Evolutionary conservation across 129 eudicot genomes (phyloP).

Genomic region (Arctium lappa): DNA sequence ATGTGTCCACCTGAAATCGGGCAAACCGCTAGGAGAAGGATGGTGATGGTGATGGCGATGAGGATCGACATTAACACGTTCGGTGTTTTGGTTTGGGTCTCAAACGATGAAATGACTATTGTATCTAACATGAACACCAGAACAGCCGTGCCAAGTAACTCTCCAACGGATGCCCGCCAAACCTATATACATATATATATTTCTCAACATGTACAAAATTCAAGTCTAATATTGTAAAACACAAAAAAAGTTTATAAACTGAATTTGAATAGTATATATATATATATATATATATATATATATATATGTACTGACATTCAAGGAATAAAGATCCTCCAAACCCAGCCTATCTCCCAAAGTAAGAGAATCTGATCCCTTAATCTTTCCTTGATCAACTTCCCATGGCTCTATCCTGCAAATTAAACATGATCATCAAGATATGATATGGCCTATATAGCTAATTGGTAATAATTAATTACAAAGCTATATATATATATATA

Average conservation of each 20-base stretch:
- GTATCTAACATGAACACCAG: slow-evolving; percentile 73
- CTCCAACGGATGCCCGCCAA: slow-evolving; percentile 79
- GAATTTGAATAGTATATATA: background rate
- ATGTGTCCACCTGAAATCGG: slow-evolving; percentile 85
- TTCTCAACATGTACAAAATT: no score
- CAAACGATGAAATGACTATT: slow-evolving; percentile 59
- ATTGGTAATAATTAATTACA: background rate
- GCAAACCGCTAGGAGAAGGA: slow-evolving; percentile 59
- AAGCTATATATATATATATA: no score
- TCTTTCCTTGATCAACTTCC: slow-evolving; percentile 39
- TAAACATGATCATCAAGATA: background rate
- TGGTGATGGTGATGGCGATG: slow-evolving; percentile 41
- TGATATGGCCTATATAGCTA: background rate
- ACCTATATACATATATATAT: slow-evolving; percentile 26
- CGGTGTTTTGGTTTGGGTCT: slow-evolving; percentile 47
- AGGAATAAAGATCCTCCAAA: slow-evolving; percentile 46
- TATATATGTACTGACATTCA: slow-evolving; percentile 37
- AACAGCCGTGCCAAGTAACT: slow-evolving; percentile 60
- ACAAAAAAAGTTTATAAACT: no score
- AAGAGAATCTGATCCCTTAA: slow-evolving; percentile 11
- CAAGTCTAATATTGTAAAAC: no score
- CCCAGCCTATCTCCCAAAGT: slow-evolving; percentile 60
- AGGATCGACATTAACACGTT: slow-evolving; percentile 48
- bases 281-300: no score
- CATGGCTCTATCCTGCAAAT: slow-evolving; percentile 39